Conservation (phyloP, 805 yeast genomes). For the Isabelozyma pseudorhagii region DNA sequence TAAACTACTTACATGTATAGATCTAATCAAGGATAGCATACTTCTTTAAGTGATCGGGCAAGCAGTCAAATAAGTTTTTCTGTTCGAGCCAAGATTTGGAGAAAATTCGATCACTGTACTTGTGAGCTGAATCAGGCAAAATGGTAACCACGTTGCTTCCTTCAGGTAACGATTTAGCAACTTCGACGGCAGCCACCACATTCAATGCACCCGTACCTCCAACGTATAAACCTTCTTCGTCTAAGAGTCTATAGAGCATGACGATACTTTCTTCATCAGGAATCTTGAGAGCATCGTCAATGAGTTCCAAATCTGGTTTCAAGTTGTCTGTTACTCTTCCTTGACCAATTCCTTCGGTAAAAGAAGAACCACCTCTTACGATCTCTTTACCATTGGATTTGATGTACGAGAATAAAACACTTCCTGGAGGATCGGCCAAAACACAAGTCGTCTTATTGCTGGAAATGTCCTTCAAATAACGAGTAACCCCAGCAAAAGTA, state of each 20-base stretch:
- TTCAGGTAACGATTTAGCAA: conserved; percentile 75
- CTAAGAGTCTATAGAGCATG: conserved; percentile 79
- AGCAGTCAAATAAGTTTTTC: conserved; percentile 59
- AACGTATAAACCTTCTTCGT: conserved; percentile 85
- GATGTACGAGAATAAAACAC: conserved; percentile 76
- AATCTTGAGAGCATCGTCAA: conserved; percentile 78
- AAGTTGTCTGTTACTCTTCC: conserved; percentile 87
- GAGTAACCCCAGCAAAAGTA: conserved; percentile 81
- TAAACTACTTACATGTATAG: neutral
- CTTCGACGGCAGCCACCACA: conserved; percentile 81
- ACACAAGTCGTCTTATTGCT: conserved; percentile 59
- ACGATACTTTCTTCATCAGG: conserved; percentile 78
- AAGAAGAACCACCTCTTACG: conserved; percentile 76
- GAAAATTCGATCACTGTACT: conserved; percentile 79
- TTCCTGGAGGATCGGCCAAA: conserved; percentile 94
- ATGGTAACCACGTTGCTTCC: conserved; percentile 81
- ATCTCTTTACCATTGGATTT: conserved; percentile 64
- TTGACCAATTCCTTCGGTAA: conserved; percentile 96
- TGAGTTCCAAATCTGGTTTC: conserved; percentile 62
- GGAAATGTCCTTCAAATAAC: conserved; percentile 69
- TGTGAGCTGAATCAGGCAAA: conserved; percentile 88
- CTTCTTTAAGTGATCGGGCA: conserved; percentile 69
- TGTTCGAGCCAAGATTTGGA: conserved; percentile 71
- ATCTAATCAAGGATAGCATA: conserved; percentile 50
- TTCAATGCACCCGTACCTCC: conserved; percentile 92